Conservation (phyloP, 1,139 yeast genomes). For the Entelexis sorbosivorans region DNA sequence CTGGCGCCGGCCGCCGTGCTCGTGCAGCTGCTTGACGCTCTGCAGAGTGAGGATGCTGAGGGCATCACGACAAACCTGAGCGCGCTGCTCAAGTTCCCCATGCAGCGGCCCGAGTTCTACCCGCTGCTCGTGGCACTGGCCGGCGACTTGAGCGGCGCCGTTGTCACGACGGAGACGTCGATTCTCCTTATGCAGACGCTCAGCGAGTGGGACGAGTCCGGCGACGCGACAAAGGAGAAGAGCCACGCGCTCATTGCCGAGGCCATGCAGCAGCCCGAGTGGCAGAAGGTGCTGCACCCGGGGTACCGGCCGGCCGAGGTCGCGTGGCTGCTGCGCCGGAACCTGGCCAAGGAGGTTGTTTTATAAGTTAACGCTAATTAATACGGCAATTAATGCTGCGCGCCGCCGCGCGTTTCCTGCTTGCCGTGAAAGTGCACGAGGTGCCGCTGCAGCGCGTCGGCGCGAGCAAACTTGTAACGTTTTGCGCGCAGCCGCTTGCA, state of each 20-base stretch:
- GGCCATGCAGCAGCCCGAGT: conserved; percentile 7
- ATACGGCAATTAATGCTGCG: too few species aligned
- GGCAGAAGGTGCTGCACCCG: conserved; percentile 15
- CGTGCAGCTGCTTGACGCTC: conserved; percentile 13
- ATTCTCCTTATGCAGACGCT: conserved; percentile 20
- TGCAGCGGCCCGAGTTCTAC: conserved; percentile 14
- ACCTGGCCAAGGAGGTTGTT: conserved; percentile 17
- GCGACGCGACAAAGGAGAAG: conserved; percentile 5
- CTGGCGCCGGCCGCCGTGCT: conserved; percentile 22
- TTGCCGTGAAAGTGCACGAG: not conserved
- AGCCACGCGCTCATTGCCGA: conserved; percentile 13
- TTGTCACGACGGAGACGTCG: conserved; percentile 5
- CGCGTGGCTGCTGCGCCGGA: conserved; percentile 19
- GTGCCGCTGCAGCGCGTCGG: conserved; percentile 12
- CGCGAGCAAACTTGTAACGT: not conserved
- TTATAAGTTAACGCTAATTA: too few species aligned
- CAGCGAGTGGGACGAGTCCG: conserved; percentile 24
- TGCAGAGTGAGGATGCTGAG: conserved; percentile 4
- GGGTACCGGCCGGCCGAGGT: conserved; percentile 12
- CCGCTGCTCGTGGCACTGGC: conserved; percentile 23
- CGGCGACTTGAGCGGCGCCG: conserved; percentile 5
- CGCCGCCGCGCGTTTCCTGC: too few species aligned
- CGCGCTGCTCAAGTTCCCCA: conserved; percentile 16
- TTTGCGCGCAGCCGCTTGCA: not conserved
- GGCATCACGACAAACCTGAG: conserved; percentile 3